Base-by-base conservation (phyloP, 768 basidiomycete genomes). In the Imleria badia region DNA sequence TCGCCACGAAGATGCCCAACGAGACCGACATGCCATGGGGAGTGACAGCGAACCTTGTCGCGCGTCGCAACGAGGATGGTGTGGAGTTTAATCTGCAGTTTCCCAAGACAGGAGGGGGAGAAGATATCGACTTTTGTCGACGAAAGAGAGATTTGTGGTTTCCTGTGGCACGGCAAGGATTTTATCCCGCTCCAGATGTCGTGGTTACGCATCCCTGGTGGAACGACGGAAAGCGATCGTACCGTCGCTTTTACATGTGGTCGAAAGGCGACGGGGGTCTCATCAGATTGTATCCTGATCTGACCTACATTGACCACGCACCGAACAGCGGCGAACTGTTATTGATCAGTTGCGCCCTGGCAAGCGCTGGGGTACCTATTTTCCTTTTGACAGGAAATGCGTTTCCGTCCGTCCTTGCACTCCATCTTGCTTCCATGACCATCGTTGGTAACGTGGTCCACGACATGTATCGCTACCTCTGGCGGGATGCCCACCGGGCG, bases 61-160 rank as follows among this genome's bases (percentile, higher is more conserved):
- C 73, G 6, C 76, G 80, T 3, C 76, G 80, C 22, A 63, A 72
- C 33, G 59, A 70, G 3, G 81, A 83, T 42, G 74, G 70, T 0
- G 72, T 83, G n/a, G 59, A 61, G 40, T 86, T 73, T 60, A 73
- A 78, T 58, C 62, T 73, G 17, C 63, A 61, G 6, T 85, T 81
- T 58, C 85, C 84, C 4, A 84, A 82, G 68, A 86, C 83, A 5
- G 82, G 83, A 1, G 82, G 84, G 3, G 84, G 83, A 0, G 84
- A 86, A 55, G 82, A 86, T 36, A 82, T 85, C 13, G 79, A 85
- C 60, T 84, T 79, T 59, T 82, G 81, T 54, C 70, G 75, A n/a
- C 66, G 66, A 55, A 82, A 81, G 54, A 73, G 80, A 13, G 62
- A 72, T 19, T 69, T 61, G 31, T 76, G 73, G 39, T 51, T 78